Evolutionary conservation across 2,329 filamentous ascomycete species (phyloP), one percentile per base, ranked within the genome.

Genomic region (Neopestalotiopsis rosae): DNA sequence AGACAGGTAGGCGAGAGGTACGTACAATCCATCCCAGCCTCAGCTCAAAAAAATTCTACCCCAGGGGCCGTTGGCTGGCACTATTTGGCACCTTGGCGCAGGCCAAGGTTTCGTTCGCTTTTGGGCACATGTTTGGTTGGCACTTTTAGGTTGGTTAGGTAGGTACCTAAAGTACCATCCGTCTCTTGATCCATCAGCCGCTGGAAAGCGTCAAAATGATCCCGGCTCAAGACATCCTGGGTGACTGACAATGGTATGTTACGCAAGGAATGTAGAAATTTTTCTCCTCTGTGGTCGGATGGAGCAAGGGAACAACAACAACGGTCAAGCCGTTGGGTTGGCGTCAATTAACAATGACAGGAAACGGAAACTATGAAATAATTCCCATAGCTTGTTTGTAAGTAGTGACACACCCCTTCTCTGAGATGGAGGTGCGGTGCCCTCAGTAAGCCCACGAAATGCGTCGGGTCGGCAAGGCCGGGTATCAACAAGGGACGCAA

Each of bases 381-480:
- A 10, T 38, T 38, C 34, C 34, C 34, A 38, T 7, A 38, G 34
- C 34, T 38, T 38, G 34, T 38, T 38, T 38, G n/a, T 9, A 17
- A 45, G 45, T 49, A 49, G 14, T n/a, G 5, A 52, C 45, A 20
- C n/a, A 17, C 45, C 17, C n/a, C 24, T n/a, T 52, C n/a, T 14
- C 45, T n/a, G 45, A 52, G n/a, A 14, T 28, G 57, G 24, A 28
- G 24, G 57, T 59, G 57, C 24, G 24, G 24, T 59, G 57, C 24
- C 30, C 57, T 59, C 45, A 52, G 45, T 52, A 52, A 52, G 45
- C 45, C 45, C 45, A 52, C 45, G 17, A 17, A 52, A 52, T 17
- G 9, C 13, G 13, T 61, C 34, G 59, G 59, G 32, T 52, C 61
- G 61, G 61, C 61, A 49, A 45, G 61, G 40, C 61, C 61, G 61